A percentile compares a stretch with the other conserved stretches of the same genome.
These are phyloP conservation scores for Fusarium concolor DNA, from an alignment of 2,329 filamentous ascomycete genomes.

Conservation along the genomic window DNA sequence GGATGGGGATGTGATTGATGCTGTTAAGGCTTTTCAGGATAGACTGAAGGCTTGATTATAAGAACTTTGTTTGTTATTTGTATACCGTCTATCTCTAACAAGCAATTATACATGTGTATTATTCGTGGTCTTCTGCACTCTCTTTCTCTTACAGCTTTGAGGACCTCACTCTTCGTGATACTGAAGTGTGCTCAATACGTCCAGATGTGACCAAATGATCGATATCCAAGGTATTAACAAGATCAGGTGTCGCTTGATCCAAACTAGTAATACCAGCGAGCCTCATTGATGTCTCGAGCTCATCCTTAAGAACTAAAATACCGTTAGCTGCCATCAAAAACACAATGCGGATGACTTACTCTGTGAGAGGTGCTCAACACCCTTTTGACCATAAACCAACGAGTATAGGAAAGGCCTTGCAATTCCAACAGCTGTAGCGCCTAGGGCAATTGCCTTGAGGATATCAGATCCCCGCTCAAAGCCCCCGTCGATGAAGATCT, in stretches of 20 bases:
- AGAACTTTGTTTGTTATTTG: not conserved
- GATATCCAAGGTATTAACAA: conserved; percentile 50
- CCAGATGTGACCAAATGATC: conserved; percentile 47
- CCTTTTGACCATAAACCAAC: conserved; percentile 65
- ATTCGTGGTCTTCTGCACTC: not conserved
- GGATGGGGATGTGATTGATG: conserved; percentile 56
- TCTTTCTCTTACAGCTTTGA: conserved; percentile 32
- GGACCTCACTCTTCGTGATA: not conserved
- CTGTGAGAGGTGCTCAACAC: conserved; percentile 65
- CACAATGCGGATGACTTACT: conserved; percentile 55
- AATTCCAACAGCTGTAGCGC: conserved; percentile 65
- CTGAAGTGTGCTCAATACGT: conserved; percentile 13
- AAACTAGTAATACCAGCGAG: conserved; percentile 47
- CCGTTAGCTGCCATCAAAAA: not conserved
- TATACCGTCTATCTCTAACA: not conserved
- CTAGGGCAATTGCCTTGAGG: conserved; percentile 64
- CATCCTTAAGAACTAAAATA: conserved; percentile 46
- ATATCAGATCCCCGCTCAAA: conserved; percentile 66
- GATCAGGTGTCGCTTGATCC: conserved; percentile 42
- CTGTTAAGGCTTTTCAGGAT: conserved; percentile 46
- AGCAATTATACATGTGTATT: too few species aligned
- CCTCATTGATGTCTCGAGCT: conserved; percentile 48
- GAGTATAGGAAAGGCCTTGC: conserved; percentile 65
- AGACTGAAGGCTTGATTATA: conserved; percentile 20
- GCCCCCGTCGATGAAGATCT: conserved; percentile 66